These are phyloP conservation scores for Phytophthora quininea DNA, from an alignment of 352 stramenopile species.

Conservation along the genomic window DNA sequence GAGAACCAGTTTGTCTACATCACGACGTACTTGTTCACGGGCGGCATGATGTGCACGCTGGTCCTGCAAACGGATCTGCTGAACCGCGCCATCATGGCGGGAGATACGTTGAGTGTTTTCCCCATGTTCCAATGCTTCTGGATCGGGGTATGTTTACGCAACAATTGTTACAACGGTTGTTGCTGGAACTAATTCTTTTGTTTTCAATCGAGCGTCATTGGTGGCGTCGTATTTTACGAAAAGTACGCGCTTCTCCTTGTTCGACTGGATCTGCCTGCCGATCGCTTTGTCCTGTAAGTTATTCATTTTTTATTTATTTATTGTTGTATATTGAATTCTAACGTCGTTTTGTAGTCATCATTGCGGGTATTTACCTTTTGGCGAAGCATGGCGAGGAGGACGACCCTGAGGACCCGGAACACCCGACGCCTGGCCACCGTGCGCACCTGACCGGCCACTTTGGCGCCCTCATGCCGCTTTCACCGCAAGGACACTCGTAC, in stretches of 20 bases:
- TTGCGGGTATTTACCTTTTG: conserved; percentile 83
- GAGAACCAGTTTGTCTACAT: conserved; percentile 89
- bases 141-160: conserved; percentile 67
- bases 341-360: conserved; percentile 63
- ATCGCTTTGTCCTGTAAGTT: conserved; percentile 75
- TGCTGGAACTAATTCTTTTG: neutral
- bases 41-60: conserved; percentile 81
- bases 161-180: no score
- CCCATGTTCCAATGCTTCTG: conserved; percentile 91
- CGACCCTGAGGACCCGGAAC: conserved; percentile 32
- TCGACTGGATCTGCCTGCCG: conserved; percentile 85
- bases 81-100: conserved; percentile 85
- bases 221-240: conserved; percentile 85
- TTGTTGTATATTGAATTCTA: conserved; percentile 6
- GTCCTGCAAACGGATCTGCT: conserved; percentile 85
- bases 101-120: conserved; percentile 86
- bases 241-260: conserved; percentile 83
- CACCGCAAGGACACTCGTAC: conserved; percentile 49
- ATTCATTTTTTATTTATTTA: neutral
- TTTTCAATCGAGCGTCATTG: conserved; percentile 78
- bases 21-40: conserved; percentile 85
- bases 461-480: conserved; percentile 82
- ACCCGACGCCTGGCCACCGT: conserved; percentile 45
- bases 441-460: conserved; percentile 72
- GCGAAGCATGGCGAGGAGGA: conserved; percentile 76